A percentile compares a stretch with the other conserved stretches of the same genome.
phyloP scores from a whole-genome alignment of 371 early-diverging fungal species.

The Mucor piriformis region DNA sequence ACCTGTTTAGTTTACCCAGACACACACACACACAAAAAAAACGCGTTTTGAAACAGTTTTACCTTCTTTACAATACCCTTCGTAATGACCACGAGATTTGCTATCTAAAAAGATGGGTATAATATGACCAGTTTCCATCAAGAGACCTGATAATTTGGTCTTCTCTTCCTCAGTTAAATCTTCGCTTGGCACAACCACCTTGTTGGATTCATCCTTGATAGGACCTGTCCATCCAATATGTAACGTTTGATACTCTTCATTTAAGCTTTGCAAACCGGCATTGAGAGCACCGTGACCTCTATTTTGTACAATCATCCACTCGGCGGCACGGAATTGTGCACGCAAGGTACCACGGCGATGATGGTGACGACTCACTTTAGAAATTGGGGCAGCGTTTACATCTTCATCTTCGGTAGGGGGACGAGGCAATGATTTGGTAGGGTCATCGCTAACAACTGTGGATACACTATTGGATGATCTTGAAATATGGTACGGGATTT shows the following conservation, averaged over 20 bases:
- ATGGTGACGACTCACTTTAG: constrained; percentile 40
- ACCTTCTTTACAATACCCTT: constrained; percentile 92
- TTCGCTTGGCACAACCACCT: constrained; percentile 23
- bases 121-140: constrained; percentile 57
- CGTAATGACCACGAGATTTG: constrained; percentile 78
- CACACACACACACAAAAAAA: background rate
- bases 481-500: constrained; percentile 60
- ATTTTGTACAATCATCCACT: constrained; percentile 49
- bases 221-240: constrained; percentile 78
- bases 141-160: constrained; percentile 36
- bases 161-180: constrained; percentile 47
- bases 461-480: constrained; percentile 20
- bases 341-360: constrained; percentile 41
- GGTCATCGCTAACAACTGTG: background rate
- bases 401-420: constrained; percentile 7
- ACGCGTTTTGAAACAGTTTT: constrained; percentile 40
- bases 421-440: background rate
- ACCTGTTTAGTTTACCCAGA: constrained; percentile 34
- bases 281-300: constrained; percentile 80
- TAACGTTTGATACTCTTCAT: constrained; percentile 51
- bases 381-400: constrained; percentile 36
- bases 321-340: constrained; percentile 37
- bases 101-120: constrained; percentile 84
- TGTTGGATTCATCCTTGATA: constrained; percentile 47
- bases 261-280: constrained; percentile 68